Evolutionary conservation across 2,329 filamentous ascomycete genomes (phyloP).

Genomic region (Lojkania enalia): DNA sequence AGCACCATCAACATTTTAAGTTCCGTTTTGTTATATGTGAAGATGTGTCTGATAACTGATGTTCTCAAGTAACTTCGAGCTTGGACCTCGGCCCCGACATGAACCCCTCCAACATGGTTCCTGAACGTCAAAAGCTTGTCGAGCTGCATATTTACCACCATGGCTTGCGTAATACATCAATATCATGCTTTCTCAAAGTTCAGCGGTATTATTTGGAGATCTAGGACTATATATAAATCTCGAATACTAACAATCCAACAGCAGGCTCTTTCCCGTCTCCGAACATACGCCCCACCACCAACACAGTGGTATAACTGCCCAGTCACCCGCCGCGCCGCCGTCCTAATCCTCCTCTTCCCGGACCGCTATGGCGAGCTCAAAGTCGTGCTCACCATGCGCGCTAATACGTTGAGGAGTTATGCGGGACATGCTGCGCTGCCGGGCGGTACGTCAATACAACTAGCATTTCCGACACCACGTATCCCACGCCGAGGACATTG

Average conservation of each 20-base stretch:
- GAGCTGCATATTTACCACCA: slow-evolving; percentile 20
- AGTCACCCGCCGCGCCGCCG: slow-evolving; percentile 73
- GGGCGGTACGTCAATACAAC: slow-evolving; percentile 63
- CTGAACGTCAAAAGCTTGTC: neutral
- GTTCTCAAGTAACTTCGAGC: too few relatives aligned
- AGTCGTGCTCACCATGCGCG: slow-evolving; percentile 65
- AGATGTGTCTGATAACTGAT: too few relatives aligned
- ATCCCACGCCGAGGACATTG: too few relatives aligned
- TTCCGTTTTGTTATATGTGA: neutral
- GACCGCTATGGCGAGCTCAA: slow-evolving; percentile 78
- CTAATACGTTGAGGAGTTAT: slow-evolving; percentile 62
- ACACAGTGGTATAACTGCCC: slow-evolving; percentile 62
- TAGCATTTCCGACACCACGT: too few relatives aligned
- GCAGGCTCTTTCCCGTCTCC: slow-evolving; percentile 59
- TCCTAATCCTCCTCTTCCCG: slow-evolving; percentile 84
- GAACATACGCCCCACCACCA: slow-evolving; percentile 59
- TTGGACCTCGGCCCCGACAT: slow-evolving; percentile 9
- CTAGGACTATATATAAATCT: neutral
- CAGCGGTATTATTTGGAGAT: slow-evolving; percentile 21
- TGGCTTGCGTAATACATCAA: slow-evolving; percentile 27
- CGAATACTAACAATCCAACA: slow-evolving; percentile 19
- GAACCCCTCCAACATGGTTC: slow-evolving; percentile 14
- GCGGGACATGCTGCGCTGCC: slow-evolving; percentile 82
- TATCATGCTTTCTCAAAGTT: slow-evolving; percentile 38
- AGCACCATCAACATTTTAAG: neutral